Conservation (phyloP, 306 rosid species). For the Albizia julibrissin region DNA sequence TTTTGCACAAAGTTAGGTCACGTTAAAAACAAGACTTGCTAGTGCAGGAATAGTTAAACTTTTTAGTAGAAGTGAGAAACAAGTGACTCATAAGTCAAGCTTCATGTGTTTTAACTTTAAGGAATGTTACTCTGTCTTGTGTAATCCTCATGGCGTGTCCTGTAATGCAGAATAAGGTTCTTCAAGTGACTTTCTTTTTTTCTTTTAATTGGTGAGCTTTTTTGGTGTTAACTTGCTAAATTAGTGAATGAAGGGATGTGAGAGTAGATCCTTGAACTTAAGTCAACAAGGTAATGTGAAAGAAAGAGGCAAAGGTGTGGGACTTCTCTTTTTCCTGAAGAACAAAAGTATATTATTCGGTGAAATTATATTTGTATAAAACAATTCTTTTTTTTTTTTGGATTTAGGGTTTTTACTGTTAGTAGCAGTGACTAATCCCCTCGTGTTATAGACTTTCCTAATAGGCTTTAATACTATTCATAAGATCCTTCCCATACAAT, state of each 20-base stretch:
- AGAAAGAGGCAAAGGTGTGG: not conserved
- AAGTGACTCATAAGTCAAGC: not conserved
- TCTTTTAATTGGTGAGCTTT: not conserved
- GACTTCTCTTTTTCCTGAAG: not conserved
- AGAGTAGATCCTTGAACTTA: not conserved
- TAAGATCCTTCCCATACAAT: rapidly evolving
- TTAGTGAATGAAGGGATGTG: not conserved
- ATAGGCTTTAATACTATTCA: rapidly evolving
- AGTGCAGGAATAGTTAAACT: not conserved
- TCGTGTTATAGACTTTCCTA: rapidly evolving
- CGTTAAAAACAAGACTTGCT: not conserved
- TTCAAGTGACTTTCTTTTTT: not conserved
- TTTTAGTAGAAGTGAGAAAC: not conserved
- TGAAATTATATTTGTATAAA: too few species aligned
- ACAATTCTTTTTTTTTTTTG: too few species aligned
- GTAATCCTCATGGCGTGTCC: not conserved
- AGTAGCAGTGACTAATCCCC: too few species aligned
- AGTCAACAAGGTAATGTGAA: not conserved
- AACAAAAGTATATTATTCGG: too few species aligned
- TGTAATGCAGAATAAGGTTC: not conserved
- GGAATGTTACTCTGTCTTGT: not conserved
- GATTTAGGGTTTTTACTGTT: rapidly evolving
- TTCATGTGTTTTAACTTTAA: constrained; percentile 4
- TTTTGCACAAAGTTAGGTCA: not conserved
- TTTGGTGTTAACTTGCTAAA: not conserved